A percentile compares a stretch with the other conserved stretches of the same genome.
Conservation (phyloP, 225 moss, liverwort and hornwort species). For the Pseudisothecium myosuroides region DNA sequence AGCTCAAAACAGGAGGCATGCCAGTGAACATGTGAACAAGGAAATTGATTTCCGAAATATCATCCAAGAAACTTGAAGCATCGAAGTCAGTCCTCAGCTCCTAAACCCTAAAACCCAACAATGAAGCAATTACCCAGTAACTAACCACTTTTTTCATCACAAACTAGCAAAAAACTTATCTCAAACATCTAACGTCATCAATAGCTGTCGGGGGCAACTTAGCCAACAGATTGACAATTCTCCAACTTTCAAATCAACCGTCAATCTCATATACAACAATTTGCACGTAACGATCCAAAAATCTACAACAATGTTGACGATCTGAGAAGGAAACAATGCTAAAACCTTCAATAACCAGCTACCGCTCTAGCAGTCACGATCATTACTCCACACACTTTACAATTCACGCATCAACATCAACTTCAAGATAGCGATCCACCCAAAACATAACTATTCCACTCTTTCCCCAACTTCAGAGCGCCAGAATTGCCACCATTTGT, state of each 20-base stretch:
- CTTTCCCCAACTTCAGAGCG: not conserved
- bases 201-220: not conserved
- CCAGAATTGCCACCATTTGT: not conserved
- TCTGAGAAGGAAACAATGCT: not conserved
- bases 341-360: not conserved
- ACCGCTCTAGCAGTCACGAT: not conserved
- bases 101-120: constrained; percentile 9
- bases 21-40: not conserved
- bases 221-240: not conserved
- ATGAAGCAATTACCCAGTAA: not conserved
- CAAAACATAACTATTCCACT: not conserved
- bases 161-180: not conserved
- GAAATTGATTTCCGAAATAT: not conserved
- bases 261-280: not conserved
- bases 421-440: not conserved
- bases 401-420: not conserved
- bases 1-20: not conserved
- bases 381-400: not conserved
- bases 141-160: not conserved
- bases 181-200: not conserved
- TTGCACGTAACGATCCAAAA: not conserved
- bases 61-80: not conserved
- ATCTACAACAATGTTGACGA: not conserved
- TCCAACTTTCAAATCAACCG: not conserved
- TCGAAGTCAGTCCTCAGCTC: not conserved